Conservation (phyloP, 192 early-diverging fungal species). For the Funneliformis mosseae region DNA sequence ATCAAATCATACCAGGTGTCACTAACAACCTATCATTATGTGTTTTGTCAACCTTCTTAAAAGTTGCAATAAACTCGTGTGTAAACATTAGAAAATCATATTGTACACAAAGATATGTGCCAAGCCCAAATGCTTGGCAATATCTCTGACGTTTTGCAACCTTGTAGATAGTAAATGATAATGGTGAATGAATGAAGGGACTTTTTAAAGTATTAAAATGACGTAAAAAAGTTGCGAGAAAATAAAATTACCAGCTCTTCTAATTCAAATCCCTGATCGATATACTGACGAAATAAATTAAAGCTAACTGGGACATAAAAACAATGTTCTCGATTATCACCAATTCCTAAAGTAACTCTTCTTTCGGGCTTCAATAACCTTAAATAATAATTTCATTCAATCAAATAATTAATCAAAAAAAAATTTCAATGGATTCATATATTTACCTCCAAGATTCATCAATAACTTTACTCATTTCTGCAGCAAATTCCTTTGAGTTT, state of each 20-base stretch:
- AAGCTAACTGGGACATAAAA: constrained; percentile 89
- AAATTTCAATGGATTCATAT: neutral
- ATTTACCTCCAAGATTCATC: constrained; percentile 66
- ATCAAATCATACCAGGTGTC: constrained; percentile 37
- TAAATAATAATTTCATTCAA: constrained; percentile 34
- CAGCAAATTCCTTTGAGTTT: constrained; percentile 72
- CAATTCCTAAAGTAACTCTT: constrained; percentile 85
- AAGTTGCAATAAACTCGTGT: constrained; percentile 88
- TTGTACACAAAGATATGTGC: constrained; percentile 84
- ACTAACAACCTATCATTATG: constrained; percentile 57
- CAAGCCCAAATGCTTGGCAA: constrained; percentile 83
- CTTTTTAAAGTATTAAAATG: neutral
- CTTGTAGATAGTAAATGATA: constrained; percentile 20
- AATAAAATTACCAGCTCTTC: constrained; percentile 68
- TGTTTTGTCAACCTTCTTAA: constrained; percentile 67
- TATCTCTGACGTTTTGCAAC: constrained; percentile 89
- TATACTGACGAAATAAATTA: constrained; percentile 79
- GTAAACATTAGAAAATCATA: constrained; percentile 94
- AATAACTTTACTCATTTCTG: constrained; percentile 75
- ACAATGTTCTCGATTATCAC: constrained; percentile 89
- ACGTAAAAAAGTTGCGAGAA: neutral
- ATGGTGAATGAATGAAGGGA: neutral
- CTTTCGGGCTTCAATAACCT: constrained; percentile 72
- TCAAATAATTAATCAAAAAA: neutral
- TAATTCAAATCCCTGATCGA: constrained; percentile 81